phyloP scores from a whole-genome alignment of 148 eudicot genomes.

The Rhododendron ferrugineum region DNA sequence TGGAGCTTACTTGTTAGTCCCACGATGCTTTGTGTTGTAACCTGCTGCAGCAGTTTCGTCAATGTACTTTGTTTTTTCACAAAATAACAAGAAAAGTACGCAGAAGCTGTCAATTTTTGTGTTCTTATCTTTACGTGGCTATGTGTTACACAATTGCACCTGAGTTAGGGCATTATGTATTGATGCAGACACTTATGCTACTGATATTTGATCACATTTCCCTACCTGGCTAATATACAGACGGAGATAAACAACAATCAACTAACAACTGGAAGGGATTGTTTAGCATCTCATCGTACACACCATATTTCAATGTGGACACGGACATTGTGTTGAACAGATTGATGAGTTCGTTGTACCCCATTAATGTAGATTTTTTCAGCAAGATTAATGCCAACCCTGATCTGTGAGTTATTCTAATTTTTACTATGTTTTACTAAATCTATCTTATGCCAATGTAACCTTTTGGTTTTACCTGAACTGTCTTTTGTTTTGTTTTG shows the following conservation, averaged over 20 bases:
- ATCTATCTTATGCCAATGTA: background rate
- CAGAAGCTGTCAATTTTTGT: background rate
- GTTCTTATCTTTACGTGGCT: background rate
- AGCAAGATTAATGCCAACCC: slow-evolving; percentile 93
- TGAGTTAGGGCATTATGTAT: background rate
- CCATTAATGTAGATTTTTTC: slow-evolving; percentile 81
- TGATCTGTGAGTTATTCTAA: slow-evolving; percentile 69
- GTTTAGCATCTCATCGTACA: slow-evolving; percentile 76
- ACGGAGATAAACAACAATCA: slow-evolving; percentile 58
- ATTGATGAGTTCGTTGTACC: slow-evolving; percentile 73
- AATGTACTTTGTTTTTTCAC: background rate
- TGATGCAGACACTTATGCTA: background rate
- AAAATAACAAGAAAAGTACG: background rate
- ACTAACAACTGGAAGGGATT: slow-evolving; percentile 69
- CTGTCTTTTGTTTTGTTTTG: background rate
- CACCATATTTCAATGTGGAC: slow-evolving; percentile 89
- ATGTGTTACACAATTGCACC: background rate
- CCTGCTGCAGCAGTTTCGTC: background rate
- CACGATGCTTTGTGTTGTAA: background rate
- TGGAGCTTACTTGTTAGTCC: background rate
- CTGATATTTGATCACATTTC: slow-evolving; percentile 6
- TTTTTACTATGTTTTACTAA: background rate
- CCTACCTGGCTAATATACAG: slow-evolving; percentile 33
- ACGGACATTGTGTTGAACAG: slow-evolving; percentile 82
- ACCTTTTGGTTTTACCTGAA: background rate